Evolutionary conservation across 192 early-diverging fungal genomes (phyloP), one percentile per base, ranked within the genome.

Genomic region (Mycoemilia scoparia): DNA sequence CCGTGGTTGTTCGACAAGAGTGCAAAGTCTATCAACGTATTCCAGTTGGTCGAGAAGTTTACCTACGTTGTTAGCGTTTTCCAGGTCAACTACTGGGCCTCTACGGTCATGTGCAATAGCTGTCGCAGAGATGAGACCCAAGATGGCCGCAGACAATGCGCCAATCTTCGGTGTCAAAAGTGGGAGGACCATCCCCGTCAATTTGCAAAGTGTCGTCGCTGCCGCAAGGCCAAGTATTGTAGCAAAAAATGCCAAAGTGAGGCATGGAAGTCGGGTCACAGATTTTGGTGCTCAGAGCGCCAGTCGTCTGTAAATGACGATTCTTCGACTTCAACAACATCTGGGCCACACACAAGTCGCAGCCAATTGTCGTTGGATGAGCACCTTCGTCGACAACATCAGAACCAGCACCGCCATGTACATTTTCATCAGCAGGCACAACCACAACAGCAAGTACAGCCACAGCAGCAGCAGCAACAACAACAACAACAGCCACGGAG

Each of bases 161-260:
- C 79, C 10, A 68, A 80, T 42, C 68, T 80, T 39, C 64, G 68
- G 32, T 85, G 81, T 43, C 77, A 74, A 33, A 76, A 74, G 39
- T 79, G 74, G 74, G 82, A 87, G 43, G 42, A 46, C 4, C 71
- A 70, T 31, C 67, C 71, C 7, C 60, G 77, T 38, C 71, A 86
- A 59, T 84, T 86, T 63, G 70, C 75, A 23, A 87, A 84, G 60
- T 90, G 87, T 51, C 78, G 77, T 18, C 53, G 79, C 32, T 90
- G 87, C 54, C 69, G 82, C 37, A 78, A 80, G 36, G 82, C 82
- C 33, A 83, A 79, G 29, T 90, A 90, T 49, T 90, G 87, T 49
- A 74, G 75, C 39, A 79, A 79, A 43, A 41, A 54, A 19, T 84
- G 81, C 30, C 77, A 80, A 41, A 71, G 69, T 35, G 69, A 66